phyloP scores from a whole-genome alignment of 2,329 filamentous ascomycete species.

The Tolypocladium inflatum region DNA sequence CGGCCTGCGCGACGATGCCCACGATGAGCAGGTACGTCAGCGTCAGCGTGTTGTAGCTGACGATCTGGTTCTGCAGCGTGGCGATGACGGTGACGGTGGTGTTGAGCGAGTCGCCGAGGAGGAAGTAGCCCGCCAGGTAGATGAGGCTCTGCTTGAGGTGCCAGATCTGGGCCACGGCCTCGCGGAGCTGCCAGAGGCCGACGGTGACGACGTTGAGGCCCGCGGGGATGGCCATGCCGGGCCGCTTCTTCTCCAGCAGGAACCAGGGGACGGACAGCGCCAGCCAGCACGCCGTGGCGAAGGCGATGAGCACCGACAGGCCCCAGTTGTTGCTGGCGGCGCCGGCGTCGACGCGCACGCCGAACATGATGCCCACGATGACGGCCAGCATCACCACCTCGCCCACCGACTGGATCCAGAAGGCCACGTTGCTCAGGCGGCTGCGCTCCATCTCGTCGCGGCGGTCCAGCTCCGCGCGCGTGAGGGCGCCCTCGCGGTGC shows the following conservation, averaged over 20 bases:
- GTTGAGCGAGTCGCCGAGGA: slow-evolving; percentile 61
- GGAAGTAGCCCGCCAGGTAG: slow-evolving; percentile 58
- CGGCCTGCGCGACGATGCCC: slow-evolving; percentile 52
- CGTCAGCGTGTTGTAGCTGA: slow-evolving; percentile 54
- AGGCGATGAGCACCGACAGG: slow-evolving; percentile 54
- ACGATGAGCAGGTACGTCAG: slow-evolving; percentile 59
- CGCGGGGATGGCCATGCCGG: slow-evolving; percentile 36
- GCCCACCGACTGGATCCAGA: slow-evolving; percentile 52
- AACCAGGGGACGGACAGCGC: slow-evolving; percentile 59
- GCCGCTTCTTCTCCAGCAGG: slow-evolving; percentile 51
- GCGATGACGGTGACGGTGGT: slow-evolving; percentile 60
- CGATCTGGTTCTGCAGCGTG: slow-evolving; percentile 55
- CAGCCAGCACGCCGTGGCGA: slow-evolving; percentile 55
- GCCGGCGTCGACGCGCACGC: slow-evolving; percentile 48
- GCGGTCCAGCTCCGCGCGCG: slow-evolving; percentile 49
- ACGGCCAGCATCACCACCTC: slow-evolving; percentile 55
- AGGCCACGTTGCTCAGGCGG: slow-evolving; percentile 52
- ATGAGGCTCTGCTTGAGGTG: slow-evolving; percentile 55
- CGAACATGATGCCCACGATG: slow-evolving; percentile 56
- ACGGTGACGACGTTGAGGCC: slow-evolving; percentile 41
- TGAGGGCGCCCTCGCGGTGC: slow-evolving; percentile 35
- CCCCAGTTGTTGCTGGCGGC: slow-evolving; percentile 57
- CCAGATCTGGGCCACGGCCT: slow-evolving; percentile 51
- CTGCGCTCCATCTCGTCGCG: slow-evolving; percentile 55
- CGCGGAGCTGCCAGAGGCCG: slow-evolving; percentile 51